Evolutionary conservation across 495 filamentous ascomycete genomes (phyloP), one percentile per base, ranked within the genome.

Genomic region (Annulohypoxylon maeteangense): DNA sequence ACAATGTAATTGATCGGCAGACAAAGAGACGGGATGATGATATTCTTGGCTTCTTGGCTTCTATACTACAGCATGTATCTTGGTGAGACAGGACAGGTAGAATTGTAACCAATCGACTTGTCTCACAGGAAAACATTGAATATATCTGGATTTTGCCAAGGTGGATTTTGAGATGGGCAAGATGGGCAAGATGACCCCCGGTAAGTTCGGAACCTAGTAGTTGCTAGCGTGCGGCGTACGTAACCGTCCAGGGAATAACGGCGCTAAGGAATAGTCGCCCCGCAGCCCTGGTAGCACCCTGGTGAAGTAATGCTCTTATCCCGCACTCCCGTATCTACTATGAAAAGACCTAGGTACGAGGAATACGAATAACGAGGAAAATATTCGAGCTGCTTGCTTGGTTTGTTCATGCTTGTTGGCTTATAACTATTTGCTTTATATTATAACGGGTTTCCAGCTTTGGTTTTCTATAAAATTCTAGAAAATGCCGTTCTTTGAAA

Each of bases 161-260:
- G 6, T 53, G 25, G 48, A 2, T 53, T 31, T 38, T 18, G 25
- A 29, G n/a, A 22, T 36, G 34, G 34, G 36, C 11, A 14, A 40
- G 36, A 40, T 40, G 36, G 36, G 36, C 36, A n/a, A n/a, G 36
- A 40, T 50, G 32, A 18, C 20, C 47, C 34, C 54, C 68, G 68
- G 68, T 67, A 62, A 51, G 68, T 50, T 71, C 62, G 68, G 68
- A 58, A 57, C 36, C 36, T 40, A 10, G 50, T 14, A 18, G 16
- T n/a, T 57, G 32, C 34, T 57, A 40, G 18, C 1, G 54, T 55
- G 40, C 32, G 32, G 54, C 45, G 55, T 67, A 67, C 54, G 60
- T 64, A 60, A 70, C 44, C 61, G 44, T 47, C 34, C 47, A 51
- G 40, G 34, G 53, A 53, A 59, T 25, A 45, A 16, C 53, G 8